A percentile compares a stretch with the other conserved stretches of the same genome.
Conservation (phyloP, 805 yeast species). For the Zygoascus ofunaensis region DNA sequence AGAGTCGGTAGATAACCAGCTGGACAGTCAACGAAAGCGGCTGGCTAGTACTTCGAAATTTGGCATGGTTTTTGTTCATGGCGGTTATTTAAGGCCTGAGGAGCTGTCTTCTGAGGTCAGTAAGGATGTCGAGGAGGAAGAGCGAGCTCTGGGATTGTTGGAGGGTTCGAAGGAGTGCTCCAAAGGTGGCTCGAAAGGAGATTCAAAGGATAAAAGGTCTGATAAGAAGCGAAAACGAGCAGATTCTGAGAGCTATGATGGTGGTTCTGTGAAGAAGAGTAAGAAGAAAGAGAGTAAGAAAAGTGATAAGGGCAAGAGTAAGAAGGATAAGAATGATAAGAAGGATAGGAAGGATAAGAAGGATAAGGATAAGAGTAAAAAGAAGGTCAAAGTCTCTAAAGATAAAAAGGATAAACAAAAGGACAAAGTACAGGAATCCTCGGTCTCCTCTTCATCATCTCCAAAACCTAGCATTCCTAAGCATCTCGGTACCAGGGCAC, state of each 20-base stretch:
- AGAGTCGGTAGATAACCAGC: constrained; percentile 35
- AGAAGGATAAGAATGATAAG: constrained; percentile 24
- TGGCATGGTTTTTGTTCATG: constrained; percentile 82
- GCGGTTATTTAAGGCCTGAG: constrained; percentile 81
- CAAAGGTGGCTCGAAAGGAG: constrained; percentile 22
- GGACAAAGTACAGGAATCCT: constrained; percentile 20
- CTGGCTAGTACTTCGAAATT: constrained; percentile 68
- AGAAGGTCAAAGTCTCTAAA: constrained; percentile 20
- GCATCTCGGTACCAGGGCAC: constrained; percentile 69
- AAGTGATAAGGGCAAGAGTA: constrained; percentile 24
- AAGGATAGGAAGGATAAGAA: constrained; percentile 26
- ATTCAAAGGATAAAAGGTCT: constrained; percentile 17
- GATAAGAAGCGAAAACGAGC: neutral
- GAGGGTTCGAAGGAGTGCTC: constrained; percentile 25
- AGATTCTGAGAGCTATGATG: neutral
- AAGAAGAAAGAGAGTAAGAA: constrained; percentile 24
- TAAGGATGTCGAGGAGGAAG: constrained; percentile 24
- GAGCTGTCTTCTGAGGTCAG: constrained; percentile 39
- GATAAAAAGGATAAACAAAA: constrained; percentile 25
- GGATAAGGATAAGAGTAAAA: constrained; percentile 23
- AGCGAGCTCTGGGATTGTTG: constrained; percentile 21
- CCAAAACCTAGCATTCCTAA: constrained; percentile 31
- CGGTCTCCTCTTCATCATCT: constrained; percentile 14
- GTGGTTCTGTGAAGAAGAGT: constrained; percentile 16
- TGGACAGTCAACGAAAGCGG: constrained; percentile 61